These are phyloP conservation scores for Trichoderma hamatum DNA, from an alignment of 2,329 filamentous ascomycete species.

Conservation along the genomic window DNA sequence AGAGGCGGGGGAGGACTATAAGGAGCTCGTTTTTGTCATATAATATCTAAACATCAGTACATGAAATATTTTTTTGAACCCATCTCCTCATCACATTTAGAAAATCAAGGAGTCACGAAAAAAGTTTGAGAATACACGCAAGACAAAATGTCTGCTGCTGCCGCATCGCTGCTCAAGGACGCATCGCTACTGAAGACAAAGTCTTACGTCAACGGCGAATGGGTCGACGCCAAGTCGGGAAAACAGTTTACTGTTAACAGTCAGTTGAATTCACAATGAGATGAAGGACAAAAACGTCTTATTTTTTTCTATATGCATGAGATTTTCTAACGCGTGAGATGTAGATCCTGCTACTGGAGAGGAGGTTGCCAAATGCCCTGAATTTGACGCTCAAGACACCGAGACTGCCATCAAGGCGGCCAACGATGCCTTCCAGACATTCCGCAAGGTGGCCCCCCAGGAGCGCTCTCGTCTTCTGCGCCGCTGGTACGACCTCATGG, in stretches of 20 bases:
- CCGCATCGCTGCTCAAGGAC: slow-evolving; percentile 63
- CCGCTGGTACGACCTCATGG: slow-evolving; percentile 66
- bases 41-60: neutral
- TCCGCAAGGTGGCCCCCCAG: slow-evolving; percentile 47
- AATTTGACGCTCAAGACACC: slow-evolving; percentile 55
- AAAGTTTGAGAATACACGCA: neutral
- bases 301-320: neutral
- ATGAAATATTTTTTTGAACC: slow-evolving; percentile 42
- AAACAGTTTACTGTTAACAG: neutral
- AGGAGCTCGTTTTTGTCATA: neutral
- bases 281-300: neutral
- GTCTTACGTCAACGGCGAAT: slow-evolving; percentile 2
- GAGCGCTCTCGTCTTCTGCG: slow-evolving; percentile 60
- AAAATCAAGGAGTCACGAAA: neutral
- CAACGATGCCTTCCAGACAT: slow-evolving; percentile 58
- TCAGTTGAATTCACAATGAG: neutral
- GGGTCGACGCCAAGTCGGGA: neutral
- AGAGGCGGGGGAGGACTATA: neutral
- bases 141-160: slow-evolving; percentile 32
- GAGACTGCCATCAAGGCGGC: slow-evolving; percentile 72
- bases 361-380: neutral
- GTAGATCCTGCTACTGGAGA: neutral
- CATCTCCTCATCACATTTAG: neutral
- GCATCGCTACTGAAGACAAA: slow-evolving; percentile 29
- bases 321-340: neutral